Conservation (phyloP, 2,329 filamentous ascomycete genomes). For the Fusarium tupiense region DNA sequence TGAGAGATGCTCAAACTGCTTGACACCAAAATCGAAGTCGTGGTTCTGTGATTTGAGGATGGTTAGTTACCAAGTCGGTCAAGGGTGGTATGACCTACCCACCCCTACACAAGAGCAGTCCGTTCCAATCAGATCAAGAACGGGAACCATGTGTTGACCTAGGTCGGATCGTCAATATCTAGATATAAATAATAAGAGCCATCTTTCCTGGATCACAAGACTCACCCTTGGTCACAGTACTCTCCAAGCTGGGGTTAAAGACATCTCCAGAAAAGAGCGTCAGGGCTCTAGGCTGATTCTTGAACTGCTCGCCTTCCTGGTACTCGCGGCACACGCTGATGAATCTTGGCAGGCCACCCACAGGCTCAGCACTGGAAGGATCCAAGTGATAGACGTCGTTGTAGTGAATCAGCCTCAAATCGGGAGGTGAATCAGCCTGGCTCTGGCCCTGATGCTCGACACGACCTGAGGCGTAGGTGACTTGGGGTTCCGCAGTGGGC, state of each 20-base stretch:
- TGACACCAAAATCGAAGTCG: conserved; percentile 90
- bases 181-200: background rate
- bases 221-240: conserved; percentile 84
- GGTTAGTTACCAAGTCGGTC: conserved; percentile 18
- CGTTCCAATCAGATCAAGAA: conserved; percentile 81
- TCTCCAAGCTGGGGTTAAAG: conserved; percentile 91
- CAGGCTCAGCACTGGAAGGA: conserved; percentile 76
- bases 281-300: conserved; percentile 71
- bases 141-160: conserved; percentile 87
- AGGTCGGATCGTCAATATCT: background rate
- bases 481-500: conserved; percentile 43
- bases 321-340: conserved; percentile 83
- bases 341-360: conserved; percentile 84
- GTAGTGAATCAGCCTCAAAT: conserved; percentile 86
- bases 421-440: conserved; percentile 56
- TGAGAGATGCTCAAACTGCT: conserved; percentile 78
- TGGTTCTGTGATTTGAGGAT: conserved; percentile 70
- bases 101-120: conserved; percentile 85
- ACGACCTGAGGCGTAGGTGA: conserved; percentile 41
- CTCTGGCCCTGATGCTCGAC: conserved; percentile 28
- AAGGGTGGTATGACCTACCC: conserved; percentile 50
- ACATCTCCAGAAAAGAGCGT: conserved; percentile 92
- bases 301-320: conserved; percentile 67
- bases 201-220: background rate
- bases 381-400: conserved; percentile 97